Evolutionary conservation across 768 basidiomycete genomes (phyloP).

Genomic region (Pisolithus microcarpus): DNA sequence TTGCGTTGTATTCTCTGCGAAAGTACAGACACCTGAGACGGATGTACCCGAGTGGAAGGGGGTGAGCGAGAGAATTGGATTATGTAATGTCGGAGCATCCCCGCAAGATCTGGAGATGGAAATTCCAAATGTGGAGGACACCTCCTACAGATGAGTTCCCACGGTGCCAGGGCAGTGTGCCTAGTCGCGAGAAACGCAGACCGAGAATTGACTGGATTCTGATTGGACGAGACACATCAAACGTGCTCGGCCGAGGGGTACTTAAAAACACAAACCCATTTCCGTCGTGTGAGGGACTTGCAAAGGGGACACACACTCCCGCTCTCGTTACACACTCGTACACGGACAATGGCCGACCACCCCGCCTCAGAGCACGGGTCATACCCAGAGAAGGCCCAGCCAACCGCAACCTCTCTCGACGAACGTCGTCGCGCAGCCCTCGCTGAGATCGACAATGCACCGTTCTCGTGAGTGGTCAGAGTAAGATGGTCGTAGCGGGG

Average conservation of each 20-base stretch:
- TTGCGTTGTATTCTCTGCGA: constrained; percentile 73
- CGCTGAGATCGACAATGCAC: constrained; percentile 80
- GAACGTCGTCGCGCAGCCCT: constrained; percentile 75
- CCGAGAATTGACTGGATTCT: neutral
- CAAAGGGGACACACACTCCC: too few species aligned
- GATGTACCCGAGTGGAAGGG: constrained; percentile 44
- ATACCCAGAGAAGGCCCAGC: constrained; percentile 18
- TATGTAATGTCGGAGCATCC: neutral
- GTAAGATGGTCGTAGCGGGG: neutral
- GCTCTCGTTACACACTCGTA: too few species aligned
- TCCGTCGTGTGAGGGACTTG: neutral
- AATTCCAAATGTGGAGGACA: neutral
- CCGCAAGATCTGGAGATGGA: neutral
- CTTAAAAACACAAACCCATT: neutral
- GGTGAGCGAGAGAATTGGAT: neutral
- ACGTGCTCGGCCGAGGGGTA: neutral
- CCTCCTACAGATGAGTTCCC: too few species aligned
- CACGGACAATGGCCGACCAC: constrained; percentile 18
- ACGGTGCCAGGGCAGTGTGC: too few species aligned
- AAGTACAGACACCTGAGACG: constrained; percentile 78
- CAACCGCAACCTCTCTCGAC: constrained; percentile 39
- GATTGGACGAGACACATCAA: neutral
- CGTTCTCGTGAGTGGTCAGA: constrained; percentile 57
- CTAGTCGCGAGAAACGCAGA: too few species aligned
- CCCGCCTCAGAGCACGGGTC: constrained; percentile 25